These are phyloP conservation scores for Botrytis pseudocinerea DNA, from an alignment of 2,329 filamentous ascomycete species.

Conservation along the genomic window DNA sequence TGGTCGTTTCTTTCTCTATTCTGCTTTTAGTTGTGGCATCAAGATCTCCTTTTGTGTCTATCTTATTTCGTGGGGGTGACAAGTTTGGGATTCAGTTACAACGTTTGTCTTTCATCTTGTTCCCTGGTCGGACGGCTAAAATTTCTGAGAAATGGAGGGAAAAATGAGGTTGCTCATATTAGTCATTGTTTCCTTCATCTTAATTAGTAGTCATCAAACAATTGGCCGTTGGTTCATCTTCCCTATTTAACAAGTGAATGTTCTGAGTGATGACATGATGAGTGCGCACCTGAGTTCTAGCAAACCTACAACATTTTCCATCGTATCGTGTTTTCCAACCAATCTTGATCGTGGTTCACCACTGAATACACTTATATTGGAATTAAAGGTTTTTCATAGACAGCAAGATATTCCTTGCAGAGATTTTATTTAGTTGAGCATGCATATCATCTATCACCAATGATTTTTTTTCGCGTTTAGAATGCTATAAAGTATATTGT, in stretches of 20 bases:
- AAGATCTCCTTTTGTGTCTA: not conserved
- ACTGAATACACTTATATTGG: not conserved
- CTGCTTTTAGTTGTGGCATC: not conserved
- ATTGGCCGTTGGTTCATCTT: not conserved
- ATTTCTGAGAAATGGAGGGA: not conserved
- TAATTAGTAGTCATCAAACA: not conserved
- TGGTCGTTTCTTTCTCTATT: not conserved
- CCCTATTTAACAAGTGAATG: not conserved
- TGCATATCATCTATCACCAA: not conserved
- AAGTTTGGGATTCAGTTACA: too few relatives aligned
- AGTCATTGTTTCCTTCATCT: not conserved
- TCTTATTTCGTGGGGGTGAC: not conserved
- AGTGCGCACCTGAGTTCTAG: not conserved
- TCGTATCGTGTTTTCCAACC: accelerated
- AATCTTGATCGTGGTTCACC: accelerated
- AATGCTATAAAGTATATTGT: not conserved
- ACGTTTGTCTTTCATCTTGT: not conserved
- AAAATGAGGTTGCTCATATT: not conserved
- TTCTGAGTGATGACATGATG: not conserved
- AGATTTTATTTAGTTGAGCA: not conserved
- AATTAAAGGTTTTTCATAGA: not conserved
- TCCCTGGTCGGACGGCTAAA: not conserved
- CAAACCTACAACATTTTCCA: not conserved
- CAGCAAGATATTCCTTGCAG: not conserved
- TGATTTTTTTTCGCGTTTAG: too few relatives aligned